Base-by-base conservation (phyloP, 768 basidiomycete genomes). In the Suillus placidus region DNA sequence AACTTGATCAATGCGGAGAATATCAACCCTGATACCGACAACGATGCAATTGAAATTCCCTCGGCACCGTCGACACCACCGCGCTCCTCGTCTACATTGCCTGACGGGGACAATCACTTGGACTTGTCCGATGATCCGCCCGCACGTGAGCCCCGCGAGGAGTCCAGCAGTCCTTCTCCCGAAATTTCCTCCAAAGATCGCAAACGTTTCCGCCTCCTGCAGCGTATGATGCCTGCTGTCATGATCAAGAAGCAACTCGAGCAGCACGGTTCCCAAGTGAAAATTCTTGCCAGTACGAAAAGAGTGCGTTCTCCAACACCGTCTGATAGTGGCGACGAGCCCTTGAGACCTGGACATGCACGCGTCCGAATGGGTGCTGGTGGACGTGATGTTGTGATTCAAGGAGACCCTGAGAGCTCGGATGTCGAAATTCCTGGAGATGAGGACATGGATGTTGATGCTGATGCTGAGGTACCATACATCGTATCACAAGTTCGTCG, bases 321-420 rank as follows among this genome's bases (percentile, higher is more conserved):
- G 51, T 69, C 71, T 42, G 70, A 67, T 51, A 78, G 73, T 10
- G 77, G 79, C 23, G 78, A 78, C 0, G 78, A 79, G 57, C 81
- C 81, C 7, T 68, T 86, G 34, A 79, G 79, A 23, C 87, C 88
- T 0, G 87, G 89, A 4, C 80, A 85, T 68, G 82, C 85, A 30
- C 80, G 82, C 30, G 74, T 78, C 57, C 80, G 83, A 54, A 77
- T 73, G 52, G 71, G 78, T 35, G 65, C 67, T 26, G 73, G 74
- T 34, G 73, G 78, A 8, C 76, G 68, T 60, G 73, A 78, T 61
- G 65, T 74, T 38, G 82, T 84, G 7, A 80, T 91, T 61, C 84
- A 78, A 67, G 90, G 89, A 8, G 90, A 91, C 68, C 74, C 87
- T 1, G 89, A 91, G 71, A 89, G 87, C 74, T 84, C 84, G 30